A percentile compares a stretch with the other conserved stretches of the same genome.
phyloP scores from a whole-genome alignment of 2,329 filamentous ascomycete genomes.

The Fusarium poae region DNA sequence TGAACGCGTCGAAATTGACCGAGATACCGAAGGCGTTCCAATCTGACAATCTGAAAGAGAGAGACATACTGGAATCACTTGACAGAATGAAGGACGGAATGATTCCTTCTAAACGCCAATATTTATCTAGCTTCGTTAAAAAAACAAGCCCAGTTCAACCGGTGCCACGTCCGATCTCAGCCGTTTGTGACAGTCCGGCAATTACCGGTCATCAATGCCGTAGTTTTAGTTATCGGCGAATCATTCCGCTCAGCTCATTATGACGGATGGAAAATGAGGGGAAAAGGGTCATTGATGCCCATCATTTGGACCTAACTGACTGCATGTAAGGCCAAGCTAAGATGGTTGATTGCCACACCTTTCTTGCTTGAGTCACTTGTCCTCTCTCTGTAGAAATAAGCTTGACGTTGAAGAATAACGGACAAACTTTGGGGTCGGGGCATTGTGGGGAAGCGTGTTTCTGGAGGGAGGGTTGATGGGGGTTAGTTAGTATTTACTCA shows the following conservation, averaged over 20 bases:
- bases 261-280: background rate
- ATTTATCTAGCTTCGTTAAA: background rate
- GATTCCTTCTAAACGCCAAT: background rate
- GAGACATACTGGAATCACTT: too few relatives aligned
- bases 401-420: constrained; percentile 20
- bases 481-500: background rate
- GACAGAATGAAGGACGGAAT: background rate
- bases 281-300: background rate
- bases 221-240: background rate
- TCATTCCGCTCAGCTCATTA: background rate
- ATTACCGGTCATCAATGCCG: constrained; percentile 7
- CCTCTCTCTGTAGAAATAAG: constrained; percentile 15
- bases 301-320: background rate
- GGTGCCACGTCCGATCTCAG: background rate
- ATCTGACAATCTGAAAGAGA: background rate
- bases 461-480: constrained; percentile 6
- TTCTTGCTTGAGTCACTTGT: background rate
- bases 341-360: background rate
- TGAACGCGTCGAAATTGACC: constrained; percentile 9
- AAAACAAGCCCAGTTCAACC: background rate
- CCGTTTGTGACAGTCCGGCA: background rate
- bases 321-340: constrained; percentile 12
- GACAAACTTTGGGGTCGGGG: constrained; percentile 24
- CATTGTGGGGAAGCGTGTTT: constrained; percentile 18
- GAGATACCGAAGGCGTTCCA: constrained; percentile 14